These are phyloP conservation scores for Amanita polypyramis DNA, from an alignment of 768 basidiomycete species.

Conservation along the genomic window DNA sequence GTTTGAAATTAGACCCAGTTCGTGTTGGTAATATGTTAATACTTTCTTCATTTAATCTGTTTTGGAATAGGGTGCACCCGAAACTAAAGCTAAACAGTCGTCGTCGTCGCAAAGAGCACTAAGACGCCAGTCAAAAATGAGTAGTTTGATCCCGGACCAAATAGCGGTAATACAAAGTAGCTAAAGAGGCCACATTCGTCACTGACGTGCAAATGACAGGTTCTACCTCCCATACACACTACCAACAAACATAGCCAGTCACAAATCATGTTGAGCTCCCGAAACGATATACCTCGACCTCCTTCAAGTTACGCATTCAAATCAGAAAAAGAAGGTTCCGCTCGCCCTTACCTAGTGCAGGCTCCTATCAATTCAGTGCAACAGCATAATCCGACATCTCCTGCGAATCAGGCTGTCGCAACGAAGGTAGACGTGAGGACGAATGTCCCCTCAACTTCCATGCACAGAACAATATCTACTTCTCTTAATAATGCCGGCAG, in stretches of 20 bases:
- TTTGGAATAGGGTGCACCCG: neutral
- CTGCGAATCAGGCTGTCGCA: too few relatives aligned
- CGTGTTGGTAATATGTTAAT: neutral
- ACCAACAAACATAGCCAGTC: neutral
- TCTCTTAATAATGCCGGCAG: neutral
- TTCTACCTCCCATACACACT: neutral
- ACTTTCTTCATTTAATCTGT: neutral
- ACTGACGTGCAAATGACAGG: neutral
- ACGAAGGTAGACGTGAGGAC: neutral
- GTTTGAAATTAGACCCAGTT: neutral
- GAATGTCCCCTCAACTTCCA: neutral
- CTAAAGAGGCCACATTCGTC: neutral
- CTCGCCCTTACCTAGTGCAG: neutral
- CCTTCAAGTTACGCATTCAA: neutral
- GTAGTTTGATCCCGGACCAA: neutral
- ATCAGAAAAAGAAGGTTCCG: neutral
- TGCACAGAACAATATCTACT: neutral
- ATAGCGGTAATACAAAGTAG: neutral
- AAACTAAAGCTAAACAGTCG: neutral
- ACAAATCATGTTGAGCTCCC: neutral
- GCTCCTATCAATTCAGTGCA: neutral
- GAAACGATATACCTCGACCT: neutral
- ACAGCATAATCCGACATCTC: neutral
- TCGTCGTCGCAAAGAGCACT: neutral
- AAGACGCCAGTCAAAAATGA: conserved; percentile 2